Percentiles rank a stretch among this genome's conserved stretches.
Evolutionary conservation across 2,329 filamentous ascomycete species (phyloP).

Genomic region (Metarhizium sp.): DNA sequence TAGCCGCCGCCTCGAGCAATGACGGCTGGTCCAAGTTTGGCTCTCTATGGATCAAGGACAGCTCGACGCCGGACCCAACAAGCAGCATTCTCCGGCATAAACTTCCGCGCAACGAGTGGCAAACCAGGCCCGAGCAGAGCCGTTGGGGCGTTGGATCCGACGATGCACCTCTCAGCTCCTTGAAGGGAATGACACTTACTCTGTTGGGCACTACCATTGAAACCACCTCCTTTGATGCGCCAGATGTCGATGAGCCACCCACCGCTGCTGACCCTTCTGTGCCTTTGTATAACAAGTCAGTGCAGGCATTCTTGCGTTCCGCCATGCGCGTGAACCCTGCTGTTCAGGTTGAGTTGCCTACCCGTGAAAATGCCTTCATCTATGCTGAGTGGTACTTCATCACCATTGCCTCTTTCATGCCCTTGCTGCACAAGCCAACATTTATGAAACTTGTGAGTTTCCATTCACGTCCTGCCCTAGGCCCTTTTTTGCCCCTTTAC

Average conservation of each 20-base stretch:
- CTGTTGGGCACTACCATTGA: constrained; percentile 75
- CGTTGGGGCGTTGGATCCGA: constrained; percentile 58
- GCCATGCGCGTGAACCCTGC: constrained; percentile 50
- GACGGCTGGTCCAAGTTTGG: constrained; percentile 24
- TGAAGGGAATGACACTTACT: constrained; percentile 67
- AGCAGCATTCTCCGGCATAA: constrained; percentile 13
- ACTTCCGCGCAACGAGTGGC: constrained; percentile 23
- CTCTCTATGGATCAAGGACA: constrained; percentile 25
- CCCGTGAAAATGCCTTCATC: constrained; percentile 53
- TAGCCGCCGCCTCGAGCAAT: constrained; percentile 8
- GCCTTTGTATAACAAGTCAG: constrained; percentile 60
- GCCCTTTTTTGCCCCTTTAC: background rate
- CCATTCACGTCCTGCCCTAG: background rate
- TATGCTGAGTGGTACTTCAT: constrained; percentile 71
- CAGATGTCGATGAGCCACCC: constrained; percentile 51
- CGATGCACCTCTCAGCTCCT: constrained; percentile 58
- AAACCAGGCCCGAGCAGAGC: constrained; percentile 45
- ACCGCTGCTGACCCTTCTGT: constrained; percentile 27
- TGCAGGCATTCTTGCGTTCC: constrained; percentile 59
- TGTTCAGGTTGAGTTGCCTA: constrained; percentile 51
- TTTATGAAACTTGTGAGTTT: constrained; percentile 56
- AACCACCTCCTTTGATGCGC: constrained; percentile 60
- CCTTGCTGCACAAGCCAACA: constrained; percentile 67
- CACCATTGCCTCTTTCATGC: constrained; percentile 61
- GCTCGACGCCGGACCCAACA: constrained; percentile 5